These are phyloP conservation scores for Rhodotorula kratochvilovae DNA, from an alignment of 768 basidiomycete species.

Conservation along the genomic window DNA sequence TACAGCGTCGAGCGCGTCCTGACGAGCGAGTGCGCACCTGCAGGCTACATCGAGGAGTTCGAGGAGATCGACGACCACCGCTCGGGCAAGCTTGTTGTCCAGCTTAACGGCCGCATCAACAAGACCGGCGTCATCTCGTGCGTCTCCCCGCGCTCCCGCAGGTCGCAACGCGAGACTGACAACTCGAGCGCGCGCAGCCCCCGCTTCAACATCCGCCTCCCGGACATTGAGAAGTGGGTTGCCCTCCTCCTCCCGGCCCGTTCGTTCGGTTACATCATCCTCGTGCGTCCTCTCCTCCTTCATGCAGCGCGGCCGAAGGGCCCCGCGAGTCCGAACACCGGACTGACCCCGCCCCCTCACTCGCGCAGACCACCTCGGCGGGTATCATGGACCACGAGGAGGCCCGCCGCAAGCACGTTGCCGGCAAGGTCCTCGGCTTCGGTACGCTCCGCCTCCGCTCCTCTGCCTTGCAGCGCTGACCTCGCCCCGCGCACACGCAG, in stretches of 20 bases:
- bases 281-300: slow-evolving; percentile 57
- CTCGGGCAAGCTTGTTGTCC: slow-evolving; percentile 93
- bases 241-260: slow-evolving; percentile 91
- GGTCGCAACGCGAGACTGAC: neutral
- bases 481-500: neutral
- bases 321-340: accelerated
- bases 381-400: slow-evolving; percentile 99
- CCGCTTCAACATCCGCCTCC: slow-evolving; percentile 91
- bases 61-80: slow-evolving; percentile 77
- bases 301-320: too few species aligned
- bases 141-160: too few species aligned
- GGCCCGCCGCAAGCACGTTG: slow-evolving; percentile 95
- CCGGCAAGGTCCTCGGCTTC: slow-evolving; percentile 67
- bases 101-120: slow-evolving; percentile 96
- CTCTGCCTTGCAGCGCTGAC: neutral
- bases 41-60: slow-evolving; percentile 90
- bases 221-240: slow-evolving; percentile 92
- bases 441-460: neutral
- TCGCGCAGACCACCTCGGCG: slow-evolving; percentile 78
- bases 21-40: slow-evolving; percentile 45
- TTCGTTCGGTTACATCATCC: slow-evolving; percentile 93
- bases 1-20: neutral
- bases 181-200: slow-evolving; percentile 49
- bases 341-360: slow-evolving; percentile 2
- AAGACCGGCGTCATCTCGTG: slow-evolving; percentile 98